Evolutionary conservation across 331 rosid genomes (phyloP).

Genomic region (Rosa hybrid): DNA sequence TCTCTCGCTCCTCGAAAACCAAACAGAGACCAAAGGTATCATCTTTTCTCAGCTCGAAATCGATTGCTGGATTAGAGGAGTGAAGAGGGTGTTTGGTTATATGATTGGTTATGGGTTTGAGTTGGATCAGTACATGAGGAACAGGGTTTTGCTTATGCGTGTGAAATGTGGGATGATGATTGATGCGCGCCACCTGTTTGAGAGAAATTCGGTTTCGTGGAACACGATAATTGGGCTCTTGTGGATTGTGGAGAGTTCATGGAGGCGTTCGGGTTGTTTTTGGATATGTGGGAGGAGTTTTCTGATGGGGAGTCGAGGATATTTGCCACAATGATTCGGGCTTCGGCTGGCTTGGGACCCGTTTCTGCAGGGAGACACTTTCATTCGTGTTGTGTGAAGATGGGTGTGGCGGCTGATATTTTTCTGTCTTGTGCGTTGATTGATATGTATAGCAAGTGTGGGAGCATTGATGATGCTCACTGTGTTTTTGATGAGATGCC

Average conservation of each 20-base stretch:
- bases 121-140: slow-evolving; percentile 63
- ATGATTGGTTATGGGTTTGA: slow-evolving; percentile 64
- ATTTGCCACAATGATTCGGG: slow-evolving; percentile 61
- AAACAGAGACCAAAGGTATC: too few relatives aligned
- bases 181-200: slow-evolving; percentile 66
- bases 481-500: slow-evolving; percentile 78
- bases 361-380: slow-evolving; percentile 59
- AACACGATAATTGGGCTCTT: slow-evolving; percentile 60
- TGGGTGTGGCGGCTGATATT: slow-evolving; percentile 8
- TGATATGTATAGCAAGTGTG: slow-evolving; percentile 92
- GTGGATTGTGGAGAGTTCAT: slow-evolving; percentile 64
- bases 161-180: slow-evolving; percentile 67
- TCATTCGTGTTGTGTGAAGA: slow-evolving; percentile 77
- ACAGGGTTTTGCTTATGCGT: slow-evolving; percentile 74
- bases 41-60: slow-evolving; percentile 67
- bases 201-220: slow-evolving; percentile 60
- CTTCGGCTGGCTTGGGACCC: slow-evolving; percentile 60
- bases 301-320: slow-evolving; percentile 54
- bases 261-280: slow-evolving; percentile 62
- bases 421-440: slow-evolving; percentile 75
- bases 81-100: slow-evolving; percentile 59
- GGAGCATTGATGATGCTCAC: slow-evolving; percentile 73
- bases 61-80: slow-evolving; percentile 62
- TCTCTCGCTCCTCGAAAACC: too few relatives aligned
- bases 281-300: slow-evolving; percentile 65